Conservation (phyloP, 169 alveolate genomes). For the Plasmodium reichenowi region DNA sequence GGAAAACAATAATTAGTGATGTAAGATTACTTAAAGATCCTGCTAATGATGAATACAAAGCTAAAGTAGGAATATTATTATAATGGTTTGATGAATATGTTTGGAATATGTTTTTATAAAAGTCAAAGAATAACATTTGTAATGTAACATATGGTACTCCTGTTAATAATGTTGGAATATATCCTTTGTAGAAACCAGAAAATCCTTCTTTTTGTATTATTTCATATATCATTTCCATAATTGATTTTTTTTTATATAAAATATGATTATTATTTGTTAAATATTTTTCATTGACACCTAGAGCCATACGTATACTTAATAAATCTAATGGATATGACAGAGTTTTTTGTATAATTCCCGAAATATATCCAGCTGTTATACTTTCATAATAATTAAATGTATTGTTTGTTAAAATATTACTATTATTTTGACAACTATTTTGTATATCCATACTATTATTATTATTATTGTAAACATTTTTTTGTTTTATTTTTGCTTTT, state of each 20-base stretch:
- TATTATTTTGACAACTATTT: not conserved
- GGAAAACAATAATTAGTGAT: slow-evolving; percentile 79
- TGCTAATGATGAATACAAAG: slow-evolving; percentile 56
- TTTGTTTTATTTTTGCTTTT: slow-evolving; percentile 69
- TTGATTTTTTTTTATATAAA: slow-evolving; percentile 29
- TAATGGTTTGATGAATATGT: slow-evolving; percentile 26
- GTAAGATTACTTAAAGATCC: slow-evolving; percentile 80
- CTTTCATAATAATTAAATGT: slow-evolving; percentile 76
- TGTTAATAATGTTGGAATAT: slow-evolving; percentile 84
- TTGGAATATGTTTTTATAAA: slow-evolving; percentile 78
- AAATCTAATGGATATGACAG: slow-evolving; percentile 89
- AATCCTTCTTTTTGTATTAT: slow-evolving; percentile 88
- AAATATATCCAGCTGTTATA: slow-evolving; percentile 87
- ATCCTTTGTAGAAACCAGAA: slow-evolving; percentile 89
- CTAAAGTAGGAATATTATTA: slow-evolving; percentile 26
- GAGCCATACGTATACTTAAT: slow-evolving; percentile 89
- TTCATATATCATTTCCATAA: slow-evolving; percentile 71
- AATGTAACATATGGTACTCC: slow-evolving; percentile 91
- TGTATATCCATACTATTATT: slow-evolving; percentile 11
- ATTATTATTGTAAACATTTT: not conserved
- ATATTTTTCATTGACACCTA: slow-evolving; percentile 87
- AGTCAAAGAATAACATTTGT: slow-evolving; percentile 89
- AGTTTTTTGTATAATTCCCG: slow-evolving; percentile 89
- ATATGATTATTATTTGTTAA: slow-evolving; percentile 68
- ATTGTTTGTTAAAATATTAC: slow-evolving; percentile 1